These are phyloP conservation scores for Phaeotremella skinneri DNA, from an alignment of 768 basidiomycete genomes.

Conservation along the genomic window DNA sequence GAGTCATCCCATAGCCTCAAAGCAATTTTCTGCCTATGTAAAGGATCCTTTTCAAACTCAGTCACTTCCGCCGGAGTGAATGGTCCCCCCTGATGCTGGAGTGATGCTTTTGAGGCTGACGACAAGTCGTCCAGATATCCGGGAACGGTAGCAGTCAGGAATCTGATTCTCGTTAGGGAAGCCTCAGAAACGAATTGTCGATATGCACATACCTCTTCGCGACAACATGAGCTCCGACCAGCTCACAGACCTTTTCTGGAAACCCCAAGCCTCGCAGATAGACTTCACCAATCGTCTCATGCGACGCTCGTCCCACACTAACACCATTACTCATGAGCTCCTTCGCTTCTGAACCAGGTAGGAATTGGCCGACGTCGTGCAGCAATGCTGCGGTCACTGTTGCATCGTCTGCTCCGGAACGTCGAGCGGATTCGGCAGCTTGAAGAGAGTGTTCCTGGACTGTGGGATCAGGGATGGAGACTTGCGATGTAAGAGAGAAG, in stretches of 20 bases:
- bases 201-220: conserved; percentile 16
- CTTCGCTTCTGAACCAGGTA: conserved; percentile 10
- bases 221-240: conserved; percentile 18
- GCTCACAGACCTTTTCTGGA: conserved; percentile 14
- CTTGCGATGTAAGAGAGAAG: not conserved
- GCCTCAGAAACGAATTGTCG: no score
- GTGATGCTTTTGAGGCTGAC: conserved; percentile 7
- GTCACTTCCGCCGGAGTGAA: conserved; percentile 10
- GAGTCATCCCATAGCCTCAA: conserved; percentile 17
- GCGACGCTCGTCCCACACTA: conserved; percentile 5
- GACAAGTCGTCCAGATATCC: conserved; percentile 9
- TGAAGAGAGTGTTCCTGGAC: conserved; percentile 11
- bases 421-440: conserved; percentile 9
- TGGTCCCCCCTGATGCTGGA: conserved; percentile 22
- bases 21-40: conserved; percentile 13
- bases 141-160: conserved; percentile 14
- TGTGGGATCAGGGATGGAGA: not conserved
- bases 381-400: conserved; percentile 14
- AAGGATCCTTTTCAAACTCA: conserved; percentile 7
- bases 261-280: conserved; percentile 14
- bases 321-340: conserved; percentile 9
- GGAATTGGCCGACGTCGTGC: conserved; percentile 20
- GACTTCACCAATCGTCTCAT: conserved; percentile 14
- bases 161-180: conserved; percentile 5
- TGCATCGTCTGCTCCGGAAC: conserved; percentile 12